Evolutionary conservation across 768 basidiomycete genomes (phyloP), one percentile per base, ranked within the genome.

Genomic region (Termitomyces sp.): DNA sequence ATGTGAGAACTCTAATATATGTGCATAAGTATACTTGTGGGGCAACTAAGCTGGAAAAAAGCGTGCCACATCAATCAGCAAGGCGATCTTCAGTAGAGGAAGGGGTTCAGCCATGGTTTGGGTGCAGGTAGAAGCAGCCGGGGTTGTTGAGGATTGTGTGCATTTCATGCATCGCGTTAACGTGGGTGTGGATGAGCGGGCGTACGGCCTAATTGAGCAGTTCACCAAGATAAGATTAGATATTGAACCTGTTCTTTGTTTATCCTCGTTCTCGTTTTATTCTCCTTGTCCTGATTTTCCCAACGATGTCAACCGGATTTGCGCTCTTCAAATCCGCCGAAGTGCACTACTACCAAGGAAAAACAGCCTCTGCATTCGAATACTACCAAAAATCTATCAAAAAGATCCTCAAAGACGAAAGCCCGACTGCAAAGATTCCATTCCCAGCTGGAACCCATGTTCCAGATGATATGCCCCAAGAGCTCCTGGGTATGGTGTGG

Each of bases 361-460:
- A 50, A 6, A 23, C 17, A 39, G 19, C 58, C 8, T 57, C 61
- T 19, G 63, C 68, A 0, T 70, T 72, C 34, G 66, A 67, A 7
- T 46, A 56, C 30, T 72, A 72, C 55, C 66, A 65, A 50, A 63
- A 61, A 30, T 52, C 62, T 1, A 65, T 71, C 41, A 63, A 64
- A 37, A 69, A 67, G 46, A 70, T 71, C 14, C 32, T 71, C 17
- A 64, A 65, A 35, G 59, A 68, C 50, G 70, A 68, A 43, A 60
- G 61, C 42, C 60, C 67, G 23, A 61, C 62, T 9, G 64, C 66
- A 8, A 54, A 54, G 39, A 4, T 62, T 32, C 65, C 61, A 1
- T n/a, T 50, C 17, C 47, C 55, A 10, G 3, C 28, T 27, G 35
- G 44, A 12, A 10, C 16, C 3, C 35, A 11, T 5, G 19, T 64